Base-by-base conservation (phyloP, 495 filamentous ascomycete species). In the Staphylotrichum tortipilum region DNA sequence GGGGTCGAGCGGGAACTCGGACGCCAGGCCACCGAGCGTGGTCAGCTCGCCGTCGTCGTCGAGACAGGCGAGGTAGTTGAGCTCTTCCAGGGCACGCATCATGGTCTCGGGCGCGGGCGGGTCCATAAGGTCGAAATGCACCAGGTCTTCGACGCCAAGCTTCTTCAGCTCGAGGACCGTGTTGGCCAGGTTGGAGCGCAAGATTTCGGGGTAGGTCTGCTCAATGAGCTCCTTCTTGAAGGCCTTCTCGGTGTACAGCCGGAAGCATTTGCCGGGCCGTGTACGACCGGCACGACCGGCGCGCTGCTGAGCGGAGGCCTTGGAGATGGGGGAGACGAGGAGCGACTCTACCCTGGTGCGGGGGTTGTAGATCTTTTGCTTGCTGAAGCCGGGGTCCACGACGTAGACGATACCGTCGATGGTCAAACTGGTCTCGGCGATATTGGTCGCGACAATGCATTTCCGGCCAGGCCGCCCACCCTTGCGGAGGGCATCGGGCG, bases 401-500 rank as follows among this genome's bases (percentile, higher is more conserved):
- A 99, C 94, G 55, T 95, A 99, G 21, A 99, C 94, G 51, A 99
- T 97, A 62, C 94, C 94, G 63, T 99, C 94, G 44, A 99, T 99
- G 33, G 94, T 99, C 62, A 97, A 81, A 51, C 82, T 88, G 0
- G 94, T 99, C 70, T 99, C 94, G 7, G 94, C 94, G 63, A 99
- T 97, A 63, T 99, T 99, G 43, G 94, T 99, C 4, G 89, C 84
- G 24, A 99, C 80, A 56, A 99, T 91, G 64, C 83, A 83, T 66
- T 99, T 99, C n/a, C 94, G 79, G 19, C 94, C 94, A 0, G 94
- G 88, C 15, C 81, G 73, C 35, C 90, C 94, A 31, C 87, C 89
- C 44, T 79, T 78, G 48, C 69, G 83, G 38, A 78, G 67, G 33
- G 89, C 72, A 12, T 78, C 72, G 4, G 92, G 92, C 2, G 91